A percentile compares a stretch with the other conserved stretches of the same genome.
Evolutionary conservation across 176 grass and related monocot genomes (phyloP).

Genomic region (Eremochloa ophiuroides): DNA sequence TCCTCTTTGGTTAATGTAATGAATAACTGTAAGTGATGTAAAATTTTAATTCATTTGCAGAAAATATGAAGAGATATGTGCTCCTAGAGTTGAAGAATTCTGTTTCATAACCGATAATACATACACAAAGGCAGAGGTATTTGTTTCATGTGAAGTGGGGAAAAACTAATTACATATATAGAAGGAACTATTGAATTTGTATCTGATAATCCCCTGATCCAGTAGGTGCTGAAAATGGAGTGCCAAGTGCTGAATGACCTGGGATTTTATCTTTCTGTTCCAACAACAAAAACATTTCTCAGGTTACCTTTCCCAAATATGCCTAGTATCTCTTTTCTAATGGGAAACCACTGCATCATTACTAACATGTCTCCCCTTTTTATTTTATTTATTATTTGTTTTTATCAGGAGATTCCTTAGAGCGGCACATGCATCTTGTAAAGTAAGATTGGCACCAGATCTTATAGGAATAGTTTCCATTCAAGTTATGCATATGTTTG

Average conservation of each 20-base stretch:
- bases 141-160: neutral
- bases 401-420: constrained; percentile 68
- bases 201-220: neutral
- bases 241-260: constrained; percentile 42
- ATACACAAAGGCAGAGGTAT: constrained; percentile 66
- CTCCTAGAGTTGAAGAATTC: constrained; percentile 70
- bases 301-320: constrained; percentile 30
- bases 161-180: neutral
- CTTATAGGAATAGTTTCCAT: neutral
- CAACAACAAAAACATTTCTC: constrained; percentile 79
- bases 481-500: neutral
- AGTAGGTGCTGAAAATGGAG: constrained; percentile 79
- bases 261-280: constrained; percentile 61
- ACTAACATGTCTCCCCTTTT: neutral
- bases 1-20: neutral
- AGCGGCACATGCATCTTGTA: constrained; percentile 51
- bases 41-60: constrained; percentile 15
- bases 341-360: neutral
- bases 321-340: neutral
- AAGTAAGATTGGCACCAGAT: constrained; percentile 42
- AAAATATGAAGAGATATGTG: constrained; percentile 86
- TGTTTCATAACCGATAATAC: constrained; percentile 84
- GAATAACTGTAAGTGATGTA: neutral
- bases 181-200: neutral
- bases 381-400: neutral